Evolutionary conservation across 1,139 yeast species (phyloP).

Genomic region (Sugiyamaella novakii): DNA sequence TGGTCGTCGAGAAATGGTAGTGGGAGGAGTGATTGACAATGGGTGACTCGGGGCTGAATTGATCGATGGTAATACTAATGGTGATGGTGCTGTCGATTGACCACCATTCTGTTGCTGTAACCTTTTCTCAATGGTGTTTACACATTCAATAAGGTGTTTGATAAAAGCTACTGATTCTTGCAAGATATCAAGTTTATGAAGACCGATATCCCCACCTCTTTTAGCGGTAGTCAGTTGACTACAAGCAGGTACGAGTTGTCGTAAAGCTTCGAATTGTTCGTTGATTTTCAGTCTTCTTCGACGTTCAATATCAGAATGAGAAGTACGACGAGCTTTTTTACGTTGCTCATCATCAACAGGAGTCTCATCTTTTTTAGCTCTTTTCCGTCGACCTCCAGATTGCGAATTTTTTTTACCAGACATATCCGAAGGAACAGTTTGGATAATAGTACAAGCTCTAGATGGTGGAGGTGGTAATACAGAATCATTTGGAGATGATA

Average conservation of each 20-base stretch:
- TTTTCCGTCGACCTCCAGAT: conserved; percentile 8
- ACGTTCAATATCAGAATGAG: conserved; percentile 80
- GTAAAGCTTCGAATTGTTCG: conserved; percentile 79
- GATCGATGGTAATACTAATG: conserved; percentile 11
- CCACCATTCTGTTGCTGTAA: conserved; percentile 14
- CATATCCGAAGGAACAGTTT: conserved; percentile 22
- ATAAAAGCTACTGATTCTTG: conserved; percentile 83
- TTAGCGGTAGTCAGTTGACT: conserved; percentile 45
- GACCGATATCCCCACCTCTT: conserved; percentile 52
- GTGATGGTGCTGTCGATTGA: conserved; percentile 9
- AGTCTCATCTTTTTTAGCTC: conserved; percentile 20
- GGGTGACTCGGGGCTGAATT: not conserved
- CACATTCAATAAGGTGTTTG: conserved; percentile 56
- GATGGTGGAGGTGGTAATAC: conserved; percentile 30
- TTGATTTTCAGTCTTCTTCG: conserved; percentile 77
- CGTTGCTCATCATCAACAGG: conserved; percentile 26
- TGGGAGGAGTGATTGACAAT: not conserved
- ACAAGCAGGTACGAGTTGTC: conserved; percentile 79
- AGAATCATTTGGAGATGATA: conserved; percentile 9
- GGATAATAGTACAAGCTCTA: conserved; percentile 28
- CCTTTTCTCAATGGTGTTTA: conserved; percentile 30
- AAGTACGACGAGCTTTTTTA: conserved; percentile 52
- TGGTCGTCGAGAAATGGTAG: not conserved
- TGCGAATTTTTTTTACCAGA: conserved; percentile 8
- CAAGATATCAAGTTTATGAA: conserved; percentile 77